Evolutionary conservation across 495 filamentous ascomycete genomes (phyloP).

Genomic region (Neurospora sp.): DNA sequence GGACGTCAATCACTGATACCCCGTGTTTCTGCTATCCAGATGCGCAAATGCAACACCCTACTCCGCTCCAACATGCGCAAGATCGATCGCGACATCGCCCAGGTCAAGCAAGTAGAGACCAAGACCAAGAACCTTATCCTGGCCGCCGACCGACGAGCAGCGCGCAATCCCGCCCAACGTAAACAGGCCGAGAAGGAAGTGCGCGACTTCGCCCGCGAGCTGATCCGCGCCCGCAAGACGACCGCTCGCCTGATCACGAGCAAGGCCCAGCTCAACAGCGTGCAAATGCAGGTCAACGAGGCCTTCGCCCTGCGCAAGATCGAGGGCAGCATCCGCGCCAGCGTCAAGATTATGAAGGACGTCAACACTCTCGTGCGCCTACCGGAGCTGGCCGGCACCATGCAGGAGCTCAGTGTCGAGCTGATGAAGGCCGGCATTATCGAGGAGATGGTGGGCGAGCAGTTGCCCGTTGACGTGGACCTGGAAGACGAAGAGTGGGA

Average conservation of each 20-base stretch:
- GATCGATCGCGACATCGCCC: constrained; percentile 82
- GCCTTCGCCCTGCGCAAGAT: constrained; percentile 95
- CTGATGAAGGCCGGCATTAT: constrained; percentile 91
- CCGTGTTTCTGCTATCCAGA: constrained; percentile 39
- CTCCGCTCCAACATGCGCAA: constrained; percentile 88
- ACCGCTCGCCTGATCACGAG: constrained; percentile 63
- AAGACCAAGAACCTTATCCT: constrained; percentile 85
- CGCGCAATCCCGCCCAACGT: constrained; percentile 63
- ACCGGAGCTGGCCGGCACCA: constrained; percentile 80
- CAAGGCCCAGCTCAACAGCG: constrained; percentile 85
- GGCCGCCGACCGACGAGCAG: constrained; percentile 63
- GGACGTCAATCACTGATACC: constrained; percentile 1
- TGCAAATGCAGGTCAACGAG: constrained; percentile 96
- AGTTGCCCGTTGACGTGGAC: constrained; percentile 55
- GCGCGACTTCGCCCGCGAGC: constrained; percentile 77
- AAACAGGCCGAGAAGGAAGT: constrained; percentile 68
- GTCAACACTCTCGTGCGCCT: constrained; percentile 79
- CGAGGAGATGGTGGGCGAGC: constrained; percentile 92
- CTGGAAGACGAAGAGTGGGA: constrained; percentile 70
- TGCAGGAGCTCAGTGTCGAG: constrained; percentile 81
- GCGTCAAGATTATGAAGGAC: constrained; percentile 92
- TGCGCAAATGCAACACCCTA: constrained; percentile 90
- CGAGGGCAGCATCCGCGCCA: constrained; percentile 79
- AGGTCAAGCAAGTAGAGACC: constrained; percentile 61
- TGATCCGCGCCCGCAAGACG: constrained; percentile 73